phyloP scores from a whole-genome alignment of 768 basidiomycete species.

The Termitomyces eurrhizus region DNA sequence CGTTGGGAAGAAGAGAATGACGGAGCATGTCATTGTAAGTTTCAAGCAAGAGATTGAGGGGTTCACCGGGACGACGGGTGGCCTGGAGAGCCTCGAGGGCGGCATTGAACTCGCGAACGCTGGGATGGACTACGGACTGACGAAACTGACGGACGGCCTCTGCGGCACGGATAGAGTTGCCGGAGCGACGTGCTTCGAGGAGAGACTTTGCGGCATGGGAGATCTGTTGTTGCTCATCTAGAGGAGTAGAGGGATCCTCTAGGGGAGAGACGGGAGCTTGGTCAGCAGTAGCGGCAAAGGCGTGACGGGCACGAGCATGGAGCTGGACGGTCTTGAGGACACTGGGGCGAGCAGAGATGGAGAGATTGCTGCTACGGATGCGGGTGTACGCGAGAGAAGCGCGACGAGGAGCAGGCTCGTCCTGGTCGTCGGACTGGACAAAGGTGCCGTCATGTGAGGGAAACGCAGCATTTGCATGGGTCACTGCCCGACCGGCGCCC shows the following conservation, averaged over 20 bases:
- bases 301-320: constrained; percentile 59
- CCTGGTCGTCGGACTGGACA: constrained; percentile 52
- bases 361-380: constrained; percentile 59
- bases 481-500: constrained; percentile 68
- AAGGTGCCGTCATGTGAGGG: constrained; percentile 48
- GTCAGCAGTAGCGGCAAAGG: constrained; percentile 33
- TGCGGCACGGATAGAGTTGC: constrained; percentile 23
- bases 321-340: constrained; percentile 63
- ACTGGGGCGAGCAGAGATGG: constrained; percentile 43
- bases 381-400: constrained; percentile 26
- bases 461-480: constrained; percentile 56
- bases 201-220: constrained; percentile 18
- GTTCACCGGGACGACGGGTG: constrained; percentile 45
- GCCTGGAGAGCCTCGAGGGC: constrained; percentile 51
- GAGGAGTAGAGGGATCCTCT: too few relatives aligned
- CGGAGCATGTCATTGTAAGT: constrained; percentile 73
- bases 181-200: constrained; percentile 20
- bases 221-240: not conserved
- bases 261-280: too few relatives aligned
- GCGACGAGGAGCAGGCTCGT: constrained; percentile 38
- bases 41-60: constrained; percentile 53
- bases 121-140: constrained; percentile 26
- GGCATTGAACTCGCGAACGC: constrained; percentile 55
- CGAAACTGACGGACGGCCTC: constrained; percentile 35
- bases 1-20: constrained; percentile 57